phyloP scores from a whole-genome alignment of 2,329 filamentous ascomycete species.

The Akanthomyces lecanii region DNA sequence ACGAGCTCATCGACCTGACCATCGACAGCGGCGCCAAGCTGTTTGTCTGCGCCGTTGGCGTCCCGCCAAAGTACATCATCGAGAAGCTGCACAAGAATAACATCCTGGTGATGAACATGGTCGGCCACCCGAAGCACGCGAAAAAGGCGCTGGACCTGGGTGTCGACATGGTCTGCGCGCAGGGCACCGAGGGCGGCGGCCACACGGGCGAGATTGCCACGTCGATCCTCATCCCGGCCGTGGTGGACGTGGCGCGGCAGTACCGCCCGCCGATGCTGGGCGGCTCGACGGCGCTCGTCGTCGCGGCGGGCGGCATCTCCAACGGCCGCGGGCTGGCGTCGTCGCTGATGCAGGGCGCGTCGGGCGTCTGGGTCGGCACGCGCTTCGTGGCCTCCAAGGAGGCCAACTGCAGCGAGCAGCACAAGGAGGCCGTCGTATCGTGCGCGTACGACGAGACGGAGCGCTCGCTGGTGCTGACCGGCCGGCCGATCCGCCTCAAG shows the following conservation, averaged over 20 bases:
- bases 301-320: conserved; percentile 86
- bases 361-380: conserved; percentile 91
- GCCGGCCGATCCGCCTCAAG: conserved; percentile 73
- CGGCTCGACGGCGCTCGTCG: conserved; percentile 69
- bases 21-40: conserved; percentile 78
- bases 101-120: conserved; percentile 95
- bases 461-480: conserved; percentile 76
- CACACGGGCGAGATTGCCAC: conserved; percentile 87
- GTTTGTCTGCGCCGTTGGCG: conserved; percentile 85
- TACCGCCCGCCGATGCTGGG: conserved; percentile 68
- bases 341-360: conserved; percentile 80
- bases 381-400: conserved; percentile 81
- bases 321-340: conserved; percentile 80
- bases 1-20: conserved; percentile 82
- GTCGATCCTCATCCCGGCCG: conserved; percentile 77
- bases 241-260: conserved; percentile 73
- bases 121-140: conserved; percentile 87
- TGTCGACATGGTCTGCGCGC: conserved; percentile 86
- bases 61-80: conserved; percentile 73
- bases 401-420: conserved; percentile 73
- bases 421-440: conserved; percentile 79
- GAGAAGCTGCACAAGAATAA: conserved; percentile 72
- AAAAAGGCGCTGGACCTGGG: conserved; percentile 81
- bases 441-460: conserved; percentile 77
- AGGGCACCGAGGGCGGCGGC: conserved; percentile 89